Percentiles rank a stretch among this genome's conserved stretches.
These are phyloP conservation scores for Claviceps sp. DNA, from an alignment of 2,329 filamentous ascomycete genomes.

Conservation along the genomic window DNA sequence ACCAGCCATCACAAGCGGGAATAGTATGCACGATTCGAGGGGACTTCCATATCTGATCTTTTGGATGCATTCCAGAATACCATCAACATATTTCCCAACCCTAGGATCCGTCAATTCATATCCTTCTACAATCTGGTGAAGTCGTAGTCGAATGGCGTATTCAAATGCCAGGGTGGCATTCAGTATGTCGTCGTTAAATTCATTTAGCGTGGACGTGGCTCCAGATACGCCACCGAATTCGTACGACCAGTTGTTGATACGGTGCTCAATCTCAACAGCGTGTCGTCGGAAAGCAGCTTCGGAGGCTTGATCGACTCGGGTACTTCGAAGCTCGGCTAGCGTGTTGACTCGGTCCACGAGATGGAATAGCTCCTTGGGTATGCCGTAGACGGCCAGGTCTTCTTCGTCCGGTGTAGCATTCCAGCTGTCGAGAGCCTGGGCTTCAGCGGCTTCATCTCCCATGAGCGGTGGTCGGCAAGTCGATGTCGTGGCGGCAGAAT, in stretches of 20 bases:
- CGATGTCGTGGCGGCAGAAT: slow-evolving; percentile 20
- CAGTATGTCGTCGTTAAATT: slow-evolving; percentile 17
- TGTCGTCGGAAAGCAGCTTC: slow-evolving; percentile 18
- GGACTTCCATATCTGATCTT: slow-evolving; percentile 27
- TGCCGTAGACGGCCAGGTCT: slow-evolving; percentile 21
- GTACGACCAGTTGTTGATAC: slow-evolving; percentile 24
- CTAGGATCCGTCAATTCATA: slow-evolving; percentile 22
- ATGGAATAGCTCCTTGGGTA: slow-evolving; percentile 23
- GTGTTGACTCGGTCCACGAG: slow-evolving; percentile 20
- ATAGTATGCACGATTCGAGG: slow-evolving; percentile 26
- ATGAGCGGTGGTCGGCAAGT: slow-evolving; percentile 22
- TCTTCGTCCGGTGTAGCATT: slow-evolving; percentile 16
- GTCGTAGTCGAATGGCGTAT: slow-evolving; percentile 25
- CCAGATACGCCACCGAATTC: slow-evolving; percentile 16
- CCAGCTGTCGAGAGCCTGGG: slow-evolving; percentile 14
- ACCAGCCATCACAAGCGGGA: slow-evolving; percentile 28
- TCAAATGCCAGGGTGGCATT: slow-evolving; percentile 26
- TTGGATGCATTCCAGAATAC: slow-evolving; percentile 23
- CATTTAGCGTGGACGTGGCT: slow-evolving; percentile 11
- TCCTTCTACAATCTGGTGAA: slow-evolving; percentile 29
- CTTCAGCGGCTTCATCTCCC: slow-evolving; percentile 18
- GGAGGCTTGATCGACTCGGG: slow-evolving; percentile 16
- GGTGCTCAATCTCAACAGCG: slow-evolving; percentile 18
- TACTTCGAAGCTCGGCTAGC: slow-evolving; percentile 19
- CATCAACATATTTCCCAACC: slow-evolving; percentile 19